Evolutionary conservation across 2,329 filamentous ascomycete species (phyloP).

Genomic region (Trichoderma guizhouense): DNA sequence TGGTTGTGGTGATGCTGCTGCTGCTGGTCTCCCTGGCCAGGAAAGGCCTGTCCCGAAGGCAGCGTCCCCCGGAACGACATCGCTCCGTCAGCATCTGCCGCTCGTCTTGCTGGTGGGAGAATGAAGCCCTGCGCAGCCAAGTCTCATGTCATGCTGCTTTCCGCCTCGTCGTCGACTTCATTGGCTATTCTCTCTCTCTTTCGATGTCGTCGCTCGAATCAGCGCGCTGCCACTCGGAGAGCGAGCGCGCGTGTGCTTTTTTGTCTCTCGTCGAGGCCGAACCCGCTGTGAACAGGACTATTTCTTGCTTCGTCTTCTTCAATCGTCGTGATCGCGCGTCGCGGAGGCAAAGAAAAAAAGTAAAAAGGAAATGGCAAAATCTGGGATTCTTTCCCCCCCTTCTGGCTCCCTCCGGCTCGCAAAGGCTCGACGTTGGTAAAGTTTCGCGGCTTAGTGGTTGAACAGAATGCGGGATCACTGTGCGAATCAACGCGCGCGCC

Average conservation of each 20-base stretch:
- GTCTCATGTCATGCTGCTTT: slow-evolving; percentile 20
- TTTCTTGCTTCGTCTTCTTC: background rate
- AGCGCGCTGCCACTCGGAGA: background rate
- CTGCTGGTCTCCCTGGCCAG: slow-evolving; percentile 34
- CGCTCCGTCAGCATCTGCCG: slow-evolving; percentile 21
- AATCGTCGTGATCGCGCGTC: background rate
- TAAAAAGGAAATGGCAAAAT: background rate
- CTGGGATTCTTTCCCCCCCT: background rate
- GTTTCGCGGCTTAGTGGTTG: background rate
- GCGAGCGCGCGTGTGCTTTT: background rate
- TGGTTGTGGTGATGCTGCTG: slow-evolving; percentile 28
- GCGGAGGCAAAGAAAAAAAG: background rate
- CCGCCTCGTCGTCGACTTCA: slow-evolving; percentile 4
- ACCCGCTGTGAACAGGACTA: background rate
- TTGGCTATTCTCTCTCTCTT: background rate
- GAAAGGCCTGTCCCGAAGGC: slow-evolving; percentile 40
- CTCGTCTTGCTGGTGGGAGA: slow-evolving; percentile 17
- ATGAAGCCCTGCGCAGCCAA: slow-evolving; percentile 10
- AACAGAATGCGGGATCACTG: background rate
- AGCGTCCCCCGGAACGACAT: slow-evolving; percentile 38
- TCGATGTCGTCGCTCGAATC: background rate
- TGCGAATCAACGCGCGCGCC: background rate
- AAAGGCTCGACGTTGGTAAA: background rate
- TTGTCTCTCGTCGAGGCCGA: background rate
- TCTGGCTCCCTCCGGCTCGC: background rate